These are phyloP conservation scores for Mesembryanthemum crystallinum DNA, from an alignment of 148 eudicot genomes.

Conservation along the genomic window DNA sequence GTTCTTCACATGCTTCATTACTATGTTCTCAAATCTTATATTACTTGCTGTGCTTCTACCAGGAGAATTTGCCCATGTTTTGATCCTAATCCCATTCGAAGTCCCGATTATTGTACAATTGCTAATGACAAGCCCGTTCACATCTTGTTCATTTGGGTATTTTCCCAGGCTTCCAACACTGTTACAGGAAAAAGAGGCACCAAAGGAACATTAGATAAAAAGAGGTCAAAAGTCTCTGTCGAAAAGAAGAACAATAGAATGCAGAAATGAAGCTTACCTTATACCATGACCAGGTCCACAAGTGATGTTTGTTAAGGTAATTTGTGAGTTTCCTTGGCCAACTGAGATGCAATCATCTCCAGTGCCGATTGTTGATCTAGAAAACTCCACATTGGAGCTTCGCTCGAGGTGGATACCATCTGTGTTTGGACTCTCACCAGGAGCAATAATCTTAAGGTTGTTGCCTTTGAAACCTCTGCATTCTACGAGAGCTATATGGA, in stretches of 20 bases:
- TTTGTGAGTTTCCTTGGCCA: constrained; percentile 44
- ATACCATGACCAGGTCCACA: constrained; percentile 68
- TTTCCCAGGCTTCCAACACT: constrained; percentile 58
- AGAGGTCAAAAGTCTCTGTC: neutral
- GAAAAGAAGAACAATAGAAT: neutral
- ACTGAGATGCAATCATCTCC: constrained; percentile 66
- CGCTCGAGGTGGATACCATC: constrained; percentile 55
- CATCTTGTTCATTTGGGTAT: constrained; percentile 48
- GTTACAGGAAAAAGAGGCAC: neutral
- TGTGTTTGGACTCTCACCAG: constrained; percentile 51
- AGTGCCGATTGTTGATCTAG: constrained; percentile 39
- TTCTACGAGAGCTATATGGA: constrained; percentile 42
- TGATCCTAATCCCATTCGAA: constrained; percentile 56
- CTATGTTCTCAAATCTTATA: constrained; percentile 46
- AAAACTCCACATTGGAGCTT: constrained; percentile 35
- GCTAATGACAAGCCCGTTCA: constrained; percentile 39
- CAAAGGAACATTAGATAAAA: neutral
- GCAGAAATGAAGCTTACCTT: constrained; percentile 22
- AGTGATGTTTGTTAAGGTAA: constrained; percentile 40
- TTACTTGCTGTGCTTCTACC: constrained; percentile 39
- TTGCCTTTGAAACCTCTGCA: constrained; percentile 39
- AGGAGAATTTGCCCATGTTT: constrained; percentile 58
- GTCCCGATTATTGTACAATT: constrained; percentile 45
- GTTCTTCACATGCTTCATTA: constrained; percentile 51
- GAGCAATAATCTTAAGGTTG: constrained; percentile 38